A percentile compares a stretch with the other conserved stretches of the same genome.
phyloP scores from a whole-genome alignment of 805 yeast genomes.

The Jamesozyma jinghongensis region DNA sequence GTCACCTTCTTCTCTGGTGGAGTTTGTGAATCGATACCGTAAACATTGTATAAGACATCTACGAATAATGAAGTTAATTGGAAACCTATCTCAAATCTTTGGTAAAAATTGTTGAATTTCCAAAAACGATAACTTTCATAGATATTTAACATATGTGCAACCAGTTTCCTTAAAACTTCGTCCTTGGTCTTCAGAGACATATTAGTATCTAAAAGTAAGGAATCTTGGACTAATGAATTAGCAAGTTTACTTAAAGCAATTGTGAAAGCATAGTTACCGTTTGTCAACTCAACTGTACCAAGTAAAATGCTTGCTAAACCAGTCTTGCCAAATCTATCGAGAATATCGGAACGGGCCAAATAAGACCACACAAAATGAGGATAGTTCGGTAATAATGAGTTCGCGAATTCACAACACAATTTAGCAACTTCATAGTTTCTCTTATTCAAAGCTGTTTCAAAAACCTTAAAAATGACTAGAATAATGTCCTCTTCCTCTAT shows the following conservation, averaged over 20 bases:
- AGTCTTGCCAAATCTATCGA: constrained; percentile 54
- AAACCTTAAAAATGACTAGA: constrained; percentile 53
- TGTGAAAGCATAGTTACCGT: constrained; percentile 59
- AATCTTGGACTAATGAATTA: constrained; percentile 41
- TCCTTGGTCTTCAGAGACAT: constrained; percentile 37
- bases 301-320: constrained; percentile 54
- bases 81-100: constrained; percentile 54
- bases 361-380: constrained; percentile 76
- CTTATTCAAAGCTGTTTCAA: constrained; percentile 57
- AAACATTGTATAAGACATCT: constrained; percentile 43
- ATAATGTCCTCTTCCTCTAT: constrained; percentile 46
- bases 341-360: constrained; percentile 54
- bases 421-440: constrained; percentile 41
- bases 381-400: constrained; percentile 38
- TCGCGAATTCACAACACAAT: constrained; percentile 41
- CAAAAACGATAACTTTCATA: constrained; percentile 70
- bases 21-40: constrained; percentile 41
- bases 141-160: constrained; percentile 50
- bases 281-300: constrained; percentile 64
- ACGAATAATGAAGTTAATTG: constrained; percentile 46
- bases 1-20: constrained; percentile 37
- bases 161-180: constrained; percentile 46
- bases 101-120: constrained; percentile 48
- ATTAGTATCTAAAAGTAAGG: constrained; percentile 25
- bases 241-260: constrained; percentile 49